phyloP scores from a whole-genome alignment of 208 protist species.

The Balamuthia mandrillaris region DNA sequence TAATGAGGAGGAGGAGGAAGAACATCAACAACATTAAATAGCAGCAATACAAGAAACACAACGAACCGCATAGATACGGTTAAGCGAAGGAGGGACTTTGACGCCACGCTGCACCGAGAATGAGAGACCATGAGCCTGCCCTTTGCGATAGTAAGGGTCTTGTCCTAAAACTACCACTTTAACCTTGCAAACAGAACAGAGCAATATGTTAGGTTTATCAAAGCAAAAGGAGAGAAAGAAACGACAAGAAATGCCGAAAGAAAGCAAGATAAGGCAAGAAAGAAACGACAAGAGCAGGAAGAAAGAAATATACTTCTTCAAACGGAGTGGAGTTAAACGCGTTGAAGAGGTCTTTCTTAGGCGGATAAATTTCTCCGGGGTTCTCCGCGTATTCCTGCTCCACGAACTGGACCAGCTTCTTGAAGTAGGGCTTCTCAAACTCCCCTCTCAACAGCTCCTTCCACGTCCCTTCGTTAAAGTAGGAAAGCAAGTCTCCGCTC shows the following conservation, averaged over 20 bases:
- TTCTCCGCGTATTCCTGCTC: neutral
- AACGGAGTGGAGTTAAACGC: conserved; percentile 47
- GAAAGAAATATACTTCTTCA: too few species aligned
- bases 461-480: too few species aligned
- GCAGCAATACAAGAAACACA: neutral
- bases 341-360: conserved; percentile 18
- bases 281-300: too few species aligned
- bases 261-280: too few species aligned
- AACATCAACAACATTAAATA: neutral
- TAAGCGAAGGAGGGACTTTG: conserved; percentile 48
- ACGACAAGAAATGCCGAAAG: too few species aligned
- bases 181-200: too few species aligned
- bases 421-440: conserved; percentile 44
- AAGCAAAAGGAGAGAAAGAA: too few species aligned
- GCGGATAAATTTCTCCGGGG: too few species aligned
- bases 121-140: conserved; percentile 65
- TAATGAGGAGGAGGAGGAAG: neutral
- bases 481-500: too few species aligned
- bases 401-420: conserved; percentile 14
- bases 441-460: too few species aligned
- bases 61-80: conserved; percentile 9
- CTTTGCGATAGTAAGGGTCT: conserved; percentile 61
- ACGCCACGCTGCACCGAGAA: conserved; percentile 59
- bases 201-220: too few species aligned
- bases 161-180: conserved; percentile 71